phyloP scores from a whole-genome alignment of 345 rosid genomes.

The Carallia pectinifolia region DNA sequence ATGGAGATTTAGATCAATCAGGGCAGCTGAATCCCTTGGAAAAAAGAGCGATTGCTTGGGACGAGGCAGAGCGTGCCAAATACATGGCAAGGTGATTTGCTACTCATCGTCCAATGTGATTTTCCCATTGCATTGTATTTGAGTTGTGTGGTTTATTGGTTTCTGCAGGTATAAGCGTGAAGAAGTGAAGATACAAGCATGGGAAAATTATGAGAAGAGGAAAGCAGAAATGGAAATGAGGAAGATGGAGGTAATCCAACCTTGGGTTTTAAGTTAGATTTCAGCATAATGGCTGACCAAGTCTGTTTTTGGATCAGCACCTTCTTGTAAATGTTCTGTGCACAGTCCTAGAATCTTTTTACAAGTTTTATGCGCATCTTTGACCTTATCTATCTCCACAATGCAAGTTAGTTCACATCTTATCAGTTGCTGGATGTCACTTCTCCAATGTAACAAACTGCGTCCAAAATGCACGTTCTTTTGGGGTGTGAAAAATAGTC shows the following conservation, averaged over 20 bases:
- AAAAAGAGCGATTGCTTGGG: constrained; percentile 84
- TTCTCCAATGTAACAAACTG: no score
- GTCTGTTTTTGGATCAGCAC: constrained; percentile 7
- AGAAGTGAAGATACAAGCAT: constrained; percentile 90
- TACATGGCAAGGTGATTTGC: constrained; percentile 73
- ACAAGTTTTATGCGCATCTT: background rate
- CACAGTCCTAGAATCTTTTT: no score
- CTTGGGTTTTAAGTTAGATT: background rate
- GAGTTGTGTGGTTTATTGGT: background rate
- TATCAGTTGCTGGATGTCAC: background rate
- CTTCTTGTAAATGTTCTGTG: constrained; percentile 3
- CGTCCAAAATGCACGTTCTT: background rate
- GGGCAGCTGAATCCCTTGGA: constrained; percentile 54
- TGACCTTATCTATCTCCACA: background rate
- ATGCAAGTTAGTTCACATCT: background rate
- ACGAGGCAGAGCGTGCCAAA: constrained; percentile 88
- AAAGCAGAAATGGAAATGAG: constrained; percentile 94
- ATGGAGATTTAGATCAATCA: constrained; percentile 26
- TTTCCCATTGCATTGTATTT: background rate
- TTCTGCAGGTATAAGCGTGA: constrained; percentile 75
- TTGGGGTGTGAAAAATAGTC: no score
- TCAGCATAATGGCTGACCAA: background rate
- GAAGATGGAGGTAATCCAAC: constrained; percentile 68
- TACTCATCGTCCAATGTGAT: background rate
- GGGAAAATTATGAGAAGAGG: constrained; percentile 95